Percentiles rank a stretch among this genome's conserved stretches.
phyloP scores from a whole-genome alignment of 805 yeast genomes.

The Cyberlindnera mississippiensis region DNA sequence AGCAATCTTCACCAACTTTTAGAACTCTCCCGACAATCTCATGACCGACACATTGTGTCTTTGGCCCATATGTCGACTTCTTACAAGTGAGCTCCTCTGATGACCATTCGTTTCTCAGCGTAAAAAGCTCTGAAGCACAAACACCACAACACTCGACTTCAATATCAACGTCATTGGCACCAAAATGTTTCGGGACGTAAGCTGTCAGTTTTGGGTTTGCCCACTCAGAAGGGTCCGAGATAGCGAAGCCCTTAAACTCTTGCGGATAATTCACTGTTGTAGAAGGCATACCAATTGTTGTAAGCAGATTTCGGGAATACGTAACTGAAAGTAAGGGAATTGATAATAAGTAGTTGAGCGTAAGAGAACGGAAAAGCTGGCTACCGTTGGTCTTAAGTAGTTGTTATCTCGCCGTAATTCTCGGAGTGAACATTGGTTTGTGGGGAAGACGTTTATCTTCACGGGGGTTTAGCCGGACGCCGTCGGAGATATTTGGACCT shows the following conservation, averaged over 20 bases:
- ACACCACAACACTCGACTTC: conserved; percentile 61
- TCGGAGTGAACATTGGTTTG: no score
- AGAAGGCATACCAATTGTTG: neutral
- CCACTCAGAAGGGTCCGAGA: conserved; percentile 48
- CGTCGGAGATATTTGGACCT: no score
- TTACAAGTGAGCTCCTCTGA: conserved; percentile 21
- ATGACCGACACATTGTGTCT: conserved; percentile 59
- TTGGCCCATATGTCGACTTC: conserved; percentile 28
- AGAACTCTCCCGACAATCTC: conserved; percentile 61
- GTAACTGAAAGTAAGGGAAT: no score
- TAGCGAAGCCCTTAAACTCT: conserved; percentile 60
- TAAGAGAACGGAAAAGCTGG: no score
- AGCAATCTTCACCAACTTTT: conserved; percentile 54
- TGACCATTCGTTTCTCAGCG: conserved; percentile 50
- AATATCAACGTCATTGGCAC: conserved; percentile 46
- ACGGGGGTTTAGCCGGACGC: no score
- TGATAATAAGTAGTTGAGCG: no score
- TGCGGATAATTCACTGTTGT: conserved; percentile 30
- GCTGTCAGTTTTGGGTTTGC: conserved; percentile 47
- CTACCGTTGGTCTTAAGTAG: no score
- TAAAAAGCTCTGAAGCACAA: conserved; percentile 62
- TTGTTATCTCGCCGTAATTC: no score
- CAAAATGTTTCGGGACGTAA: conserved; percentile 45
- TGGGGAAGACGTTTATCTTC: no score
- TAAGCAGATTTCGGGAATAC: neutral